These are phyloP conservation scores for Sporothrix sp. DNA, from an alignment of 2,329 filamentous ascomycete genomes.

Conservation along the genomic window DNA sequence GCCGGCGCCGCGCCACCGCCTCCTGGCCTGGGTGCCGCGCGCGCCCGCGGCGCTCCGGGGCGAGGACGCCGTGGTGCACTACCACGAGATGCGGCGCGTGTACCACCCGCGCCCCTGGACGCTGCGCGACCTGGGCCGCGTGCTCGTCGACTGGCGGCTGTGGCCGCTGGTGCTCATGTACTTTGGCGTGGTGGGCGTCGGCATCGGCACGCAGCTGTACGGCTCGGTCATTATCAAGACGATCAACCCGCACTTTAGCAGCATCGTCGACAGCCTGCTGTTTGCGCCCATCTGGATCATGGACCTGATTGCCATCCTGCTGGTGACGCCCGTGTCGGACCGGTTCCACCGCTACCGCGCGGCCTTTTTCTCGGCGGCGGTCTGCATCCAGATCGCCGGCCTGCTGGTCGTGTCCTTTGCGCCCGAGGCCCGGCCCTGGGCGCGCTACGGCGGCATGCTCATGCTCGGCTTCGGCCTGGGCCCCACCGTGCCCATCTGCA, in stretches of 20 bases:
- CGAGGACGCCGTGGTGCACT: conserved; percentile 72
- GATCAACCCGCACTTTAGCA: conserved; percentile 64
- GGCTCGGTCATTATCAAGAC: conserved; percentile 75
- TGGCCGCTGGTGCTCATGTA: conserved; percentile 88
- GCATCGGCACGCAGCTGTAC: conserved; percentile 82
- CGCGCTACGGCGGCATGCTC: conserved; percentile 77
- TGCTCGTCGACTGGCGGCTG: conserved; percentile 76
- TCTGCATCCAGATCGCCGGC: conserved; percentile 70
- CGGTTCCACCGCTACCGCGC: conserved; percentile 73
- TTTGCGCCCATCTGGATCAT: conserved; percentile 94
- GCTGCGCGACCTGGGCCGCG: conserved; percentile 55
- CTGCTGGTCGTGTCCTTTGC: conserved; percentile 72
- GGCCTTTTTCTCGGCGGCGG: conserved; percentile 69
- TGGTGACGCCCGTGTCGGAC: conserved; percentile 78
- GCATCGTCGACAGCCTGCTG: conserved; percentile 67
- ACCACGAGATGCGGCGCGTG: conserved; percentile 69
- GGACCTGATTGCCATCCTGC: conserved; percentile 78
- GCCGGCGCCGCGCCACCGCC: conserved; percentile 33
- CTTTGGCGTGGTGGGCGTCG: conserved; percentile 87
- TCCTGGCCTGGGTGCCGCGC: conserved; percentile 56
- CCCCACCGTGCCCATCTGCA: conserved; percentile 83
- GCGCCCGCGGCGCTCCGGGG: conserved; percentile 63
- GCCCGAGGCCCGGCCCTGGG: conserved; percentile 56
- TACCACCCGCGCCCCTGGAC: conserved; percentile 70
- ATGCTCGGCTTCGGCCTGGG: conserved; percentile 86